Evolutionary conservation across 2,329 filamentous ascomycete genomes (phyloP), one percentile per base, ranked within the genome.

Genomic region (Curvularia hawaiiensis): DNA sequence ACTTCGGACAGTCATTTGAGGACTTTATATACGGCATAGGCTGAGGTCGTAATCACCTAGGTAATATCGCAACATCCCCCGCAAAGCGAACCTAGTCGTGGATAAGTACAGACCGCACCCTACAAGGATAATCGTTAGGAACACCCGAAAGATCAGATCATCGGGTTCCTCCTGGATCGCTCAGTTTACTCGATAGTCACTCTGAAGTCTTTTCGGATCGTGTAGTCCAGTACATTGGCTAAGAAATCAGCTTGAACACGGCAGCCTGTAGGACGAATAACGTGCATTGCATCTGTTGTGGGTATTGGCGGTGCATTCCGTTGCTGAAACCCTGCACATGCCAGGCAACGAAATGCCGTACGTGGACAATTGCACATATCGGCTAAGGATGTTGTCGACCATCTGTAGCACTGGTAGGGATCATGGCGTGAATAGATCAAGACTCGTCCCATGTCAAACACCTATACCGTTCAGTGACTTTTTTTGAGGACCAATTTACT

Each of bases 221-320:
- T 18, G 3, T 30, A 35, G 11, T 12, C 14, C 7, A 35, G 11
- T 20, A 12, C 33, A 28, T 26, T 40, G 16, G 28, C 26, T 51
- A 40, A 49, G 31, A 28, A 46, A 16, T 45, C 26, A 31, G 46
- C 50, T 44, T 58, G 35, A 31, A 26, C 52, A 49, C 51, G 22
- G 40, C 45, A 58, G 43, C 54, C 55, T 50, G 56, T 49, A 43
- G 39, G 46, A 60, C 54, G 45, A 56, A 47, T 33, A 60, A 59
- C 51, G 47, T 57, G 51, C 52, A 50, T 26, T 60, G 53, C 30
- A 20, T 59, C 18, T 28, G 18, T n/a, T 35, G 49, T 49, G 4
- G 22, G 31, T 54, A 52, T 50, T 51, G 7, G 20, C 45, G 51
- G n/a, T 30, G 45, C 28, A 1, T 20, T 46, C 9, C 16, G n/a